phyloP scores from a whole-genome alignment of 306 rosid genomes.

The Medicago lupulina region DNA sequence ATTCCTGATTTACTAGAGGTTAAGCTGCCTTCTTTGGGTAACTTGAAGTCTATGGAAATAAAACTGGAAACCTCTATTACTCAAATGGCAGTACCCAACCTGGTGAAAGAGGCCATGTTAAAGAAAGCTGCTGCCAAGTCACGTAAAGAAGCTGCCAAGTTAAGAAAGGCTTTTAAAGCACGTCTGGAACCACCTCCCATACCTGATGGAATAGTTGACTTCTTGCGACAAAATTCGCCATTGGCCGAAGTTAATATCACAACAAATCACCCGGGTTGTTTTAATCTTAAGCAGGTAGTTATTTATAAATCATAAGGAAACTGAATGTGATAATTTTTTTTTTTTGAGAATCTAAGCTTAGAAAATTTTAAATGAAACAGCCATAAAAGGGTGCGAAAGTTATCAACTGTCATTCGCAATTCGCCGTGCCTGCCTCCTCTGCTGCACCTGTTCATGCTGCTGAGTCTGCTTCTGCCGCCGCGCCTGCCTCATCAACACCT shows the following conservation, averaged over 20 bases:
- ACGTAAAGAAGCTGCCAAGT: too few relatives aligned
- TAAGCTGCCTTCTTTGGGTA: not conserved
- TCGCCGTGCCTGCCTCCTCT: not conserved
- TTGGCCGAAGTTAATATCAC: too few relatives aligned
- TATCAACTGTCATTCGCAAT: not conserved
- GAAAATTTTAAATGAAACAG: not conserved
- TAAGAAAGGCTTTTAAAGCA: too few relatives aligned
- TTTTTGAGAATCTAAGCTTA: not conserved
- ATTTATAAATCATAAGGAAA: too few relatives aligned
- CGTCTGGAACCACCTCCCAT: too few relatives aligned
- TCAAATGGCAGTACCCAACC: not conserved
- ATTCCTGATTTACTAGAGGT: constrained; percentile 3
- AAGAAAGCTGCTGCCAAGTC: too few relatives aligned
- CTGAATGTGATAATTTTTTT: not conserved
- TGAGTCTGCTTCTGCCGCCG: not conserved
- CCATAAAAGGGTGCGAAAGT: not conserved
- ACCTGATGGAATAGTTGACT: too few relatives aligned
- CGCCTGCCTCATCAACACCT: not conserved
- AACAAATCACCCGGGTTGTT: too few relatives aligned
- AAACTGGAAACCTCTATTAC: not conserved
- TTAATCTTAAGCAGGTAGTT: too few relatives aligned
- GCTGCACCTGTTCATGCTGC: not conserved
- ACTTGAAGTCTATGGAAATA: not conserved
- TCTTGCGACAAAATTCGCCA: too few relatives aligned
- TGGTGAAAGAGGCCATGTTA: not conserved